A percentile compares a stretch with the other conserved stretches of the same genome.
Evolutionary conservation across 805 yeast genomes (phyloP).

Genomic region (Scheffersomyces coipomensis): DNA sequence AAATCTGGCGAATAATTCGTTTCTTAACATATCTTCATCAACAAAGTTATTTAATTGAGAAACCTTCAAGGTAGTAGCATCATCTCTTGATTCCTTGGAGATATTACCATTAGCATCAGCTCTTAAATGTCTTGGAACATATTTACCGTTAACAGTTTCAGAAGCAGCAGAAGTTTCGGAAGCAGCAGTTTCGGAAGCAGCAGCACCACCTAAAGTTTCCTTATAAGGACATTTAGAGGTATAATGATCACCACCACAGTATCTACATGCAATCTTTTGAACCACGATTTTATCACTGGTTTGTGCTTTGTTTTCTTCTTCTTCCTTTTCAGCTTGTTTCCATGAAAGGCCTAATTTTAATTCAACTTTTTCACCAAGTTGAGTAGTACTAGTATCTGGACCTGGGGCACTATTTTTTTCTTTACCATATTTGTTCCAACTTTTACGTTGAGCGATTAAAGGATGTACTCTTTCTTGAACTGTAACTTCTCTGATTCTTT

Average conservation of each 20-base stretch:
- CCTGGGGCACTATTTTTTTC: conserved; percentile 75
- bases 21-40: conserved; percentile 75
- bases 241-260: conserved; percentile 92
- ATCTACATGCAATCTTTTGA: conserved; percentile 70
- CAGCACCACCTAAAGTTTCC: conserved; percentile 63
- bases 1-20: conserved; percentile 64
- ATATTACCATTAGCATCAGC: conserved; percentile 40
- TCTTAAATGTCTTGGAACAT: conserved; percentile 47
- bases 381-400: conserved; percentile 86
- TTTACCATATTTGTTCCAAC: conserved; percentile 86
- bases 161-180: conserved; percentile 21
- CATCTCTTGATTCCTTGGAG: conserved; percentile 63
- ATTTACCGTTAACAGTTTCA: conserved; percentile 28
- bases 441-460: conserved; percentile 80
- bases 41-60: conserved; percentile 87
- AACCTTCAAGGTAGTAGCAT: conserved; percentile 81
- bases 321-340: conserved; percentile 75
- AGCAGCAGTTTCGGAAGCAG: conserved; percentile 41
- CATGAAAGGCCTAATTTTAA: conserved; percentile 72
- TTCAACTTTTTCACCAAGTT: conserved; percentile 79
- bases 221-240: conserved; percentile 95
- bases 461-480: conserved; percentile 83
- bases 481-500: conserved; percentile 72
- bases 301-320: conserved; percentile 55
- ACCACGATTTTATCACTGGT: conserved; percentile 35